These are phyloP conservation scores for Fragilaria radians DNA, from an alignment of 108 stramenopile genomes.

Conservation along the genomic window DNA sequence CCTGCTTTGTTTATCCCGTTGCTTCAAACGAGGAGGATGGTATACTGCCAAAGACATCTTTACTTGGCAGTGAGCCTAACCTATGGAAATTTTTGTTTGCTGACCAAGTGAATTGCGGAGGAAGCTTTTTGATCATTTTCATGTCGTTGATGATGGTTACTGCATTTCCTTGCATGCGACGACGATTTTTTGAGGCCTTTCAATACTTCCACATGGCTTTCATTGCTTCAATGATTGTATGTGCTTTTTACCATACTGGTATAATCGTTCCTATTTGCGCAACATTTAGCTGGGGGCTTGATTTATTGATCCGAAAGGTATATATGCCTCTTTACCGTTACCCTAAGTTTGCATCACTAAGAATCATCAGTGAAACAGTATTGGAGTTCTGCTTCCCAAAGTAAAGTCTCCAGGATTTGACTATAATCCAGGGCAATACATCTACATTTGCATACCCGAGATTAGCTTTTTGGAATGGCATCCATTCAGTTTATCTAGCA, in stretches of 20 bases:
- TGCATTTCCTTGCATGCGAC: constrained; percentile 15
- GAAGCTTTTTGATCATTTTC: constrained; percentile 17
- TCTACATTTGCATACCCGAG: constrained; percentile 20
- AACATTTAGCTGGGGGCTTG: constrained; percentile 14
- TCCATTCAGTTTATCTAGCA: constrained; percentile 25
- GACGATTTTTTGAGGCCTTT: constrained; percentile 26
- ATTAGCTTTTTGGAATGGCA: constrained; percentile 27
- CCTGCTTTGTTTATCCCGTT: constrained; percentile 13
- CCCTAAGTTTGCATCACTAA: constrained; percentile 16
- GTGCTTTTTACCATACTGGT: constrained; percentile 22
- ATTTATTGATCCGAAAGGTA: constrained; percentile 25
- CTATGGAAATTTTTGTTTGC: constrained; percentile 5
- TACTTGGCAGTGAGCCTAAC: background rate
- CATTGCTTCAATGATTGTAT: constrained; percentile 12
- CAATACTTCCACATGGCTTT: constrained; percentile 24
- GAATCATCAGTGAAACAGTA: constrained; percentile 18
- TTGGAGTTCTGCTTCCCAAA: constrained; percentile 29
- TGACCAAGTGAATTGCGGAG: constrained; percentile 18
- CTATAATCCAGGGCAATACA: constrained; percentile 47
- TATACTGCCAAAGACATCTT: background rate
- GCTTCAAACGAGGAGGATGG: background rate
- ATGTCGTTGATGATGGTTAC: constrained; percentile 20
- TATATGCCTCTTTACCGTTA: constrained; percentile 30
- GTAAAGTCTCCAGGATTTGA: constrained; percentile 25
- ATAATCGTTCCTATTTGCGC: constrained; percentile 11